Evolutionary conservation across 768 basidiomycete species (phyloP).

Genomic region (Paxillus rubicundulus): DNA sequence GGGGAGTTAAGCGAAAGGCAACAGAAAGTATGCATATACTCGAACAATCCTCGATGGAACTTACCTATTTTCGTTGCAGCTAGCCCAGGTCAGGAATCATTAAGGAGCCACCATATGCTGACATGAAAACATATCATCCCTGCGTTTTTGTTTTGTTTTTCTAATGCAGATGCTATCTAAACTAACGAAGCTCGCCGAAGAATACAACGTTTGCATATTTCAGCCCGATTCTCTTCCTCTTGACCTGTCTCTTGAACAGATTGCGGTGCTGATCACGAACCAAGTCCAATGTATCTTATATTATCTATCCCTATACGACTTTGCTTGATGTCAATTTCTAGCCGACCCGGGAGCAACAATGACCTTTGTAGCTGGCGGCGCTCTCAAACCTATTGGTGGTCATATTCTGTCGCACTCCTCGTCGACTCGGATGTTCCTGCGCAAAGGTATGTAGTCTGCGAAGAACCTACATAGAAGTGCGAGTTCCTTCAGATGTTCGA

Average conservation of each 20-base stretch:
- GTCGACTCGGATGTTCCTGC: slow-evolving; percentile 81
- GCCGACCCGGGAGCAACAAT: slow-evolving; percentile 94
- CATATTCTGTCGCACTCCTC: slow-evolving; percentile 87
- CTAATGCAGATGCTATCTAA: slow-evolving; percentile 78
- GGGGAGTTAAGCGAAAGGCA: slow-evolving; percentile 94
- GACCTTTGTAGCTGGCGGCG: slow-evolving; percentile 93
- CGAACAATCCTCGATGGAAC: not conserved
- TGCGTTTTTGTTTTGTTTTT: slow-evolving; percentile 2
- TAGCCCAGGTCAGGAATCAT: slow-evolving; percentile 64
- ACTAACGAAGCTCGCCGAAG: slow-evolving; percentile 87
- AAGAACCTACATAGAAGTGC: not conserved
- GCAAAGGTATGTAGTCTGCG: slow-evolving; percentile 60
- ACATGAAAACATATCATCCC: not conserved
- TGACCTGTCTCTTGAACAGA: slow-evolving; percentile 38
- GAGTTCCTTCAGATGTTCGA: not conserved
- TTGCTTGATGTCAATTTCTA: slow-evolving; percentile 28
- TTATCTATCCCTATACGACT: not conserved
- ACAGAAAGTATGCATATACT: slow-evolving; percentile 60
- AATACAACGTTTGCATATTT: slow-evolving; percentile 65
- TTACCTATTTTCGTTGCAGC: slow-evolving; percentile 41
- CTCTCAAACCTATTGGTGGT: slow-evolving; percentile 87
- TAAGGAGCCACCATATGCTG: slow-evolving; percentile 24
- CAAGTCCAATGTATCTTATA: slow-evolving; percentile 75
- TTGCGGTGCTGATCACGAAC: slow-evolving; percentile 86
- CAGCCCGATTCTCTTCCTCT: slow-evolving; percentile 1